These are phyloP conservation scores for Letharia lupina DNA, from an alignment of 495 filamentous ascomycete genomes.

Conservation along the genomic window DNA sequence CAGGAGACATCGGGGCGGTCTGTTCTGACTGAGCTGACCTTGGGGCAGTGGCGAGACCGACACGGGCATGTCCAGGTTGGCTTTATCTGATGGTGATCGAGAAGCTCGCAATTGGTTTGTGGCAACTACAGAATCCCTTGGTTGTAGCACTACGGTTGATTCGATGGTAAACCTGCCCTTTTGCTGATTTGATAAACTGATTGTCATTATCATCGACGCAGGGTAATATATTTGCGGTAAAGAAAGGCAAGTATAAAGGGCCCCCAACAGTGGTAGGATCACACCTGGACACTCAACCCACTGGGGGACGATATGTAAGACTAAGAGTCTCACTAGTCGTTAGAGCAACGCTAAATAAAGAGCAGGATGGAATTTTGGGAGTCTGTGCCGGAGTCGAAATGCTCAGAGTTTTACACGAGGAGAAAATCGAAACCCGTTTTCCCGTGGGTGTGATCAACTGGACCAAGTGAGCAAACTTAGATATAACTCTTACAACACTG, in stretches of 20 bases:
- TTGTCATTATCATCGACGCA: conserved; percentile 23
- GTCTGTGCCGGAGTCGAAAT: conserved; percentile 65
- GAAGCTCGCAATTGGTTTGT: conserved; percentile 69
- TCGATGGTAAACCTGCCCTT: conserved; percentile 36
- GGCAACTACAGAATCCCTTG: conserved; percentile 51
- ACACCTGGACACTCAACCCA: conserved; percentile 63
- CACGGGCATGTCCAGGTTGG: conserved; percentile 58
- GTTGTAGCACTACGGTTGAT: conserved; percentile 54
- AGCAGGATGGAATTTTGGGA: conserved; percentile 65
- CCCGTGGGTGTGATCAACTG: conserved; percentile 69
- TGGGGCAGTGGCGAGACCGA: conserved; percentile 44
- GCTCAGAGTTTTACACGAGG: conserved; percentile 58
- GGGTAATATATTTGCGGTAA: conserved; percentile 68
- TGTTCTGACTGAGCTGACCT: conserved; percentile 9
- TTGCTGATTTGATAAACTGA: not conserved
- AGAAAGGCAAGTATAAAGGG: conserved; percentile 47
- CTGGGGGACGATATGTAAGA: conserved; percentile 50
- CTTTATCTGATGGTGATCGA: conserved; percentile 64
- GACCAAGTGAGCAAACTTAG: conserved; percentile 51
- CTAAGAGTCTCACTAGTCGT: not conserved
- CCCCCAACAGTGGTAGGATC: conserved; percentile 62
- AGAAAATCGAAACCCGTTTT: conserved; percentile 59
- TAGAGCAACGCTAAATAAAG: conserved; percentile 21
- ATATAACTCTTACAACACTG: not conserved
- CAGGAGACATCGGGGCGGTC: not conserved